Conservation (phyloP, 805 yeast genomes). For the Candida saitoana region DNA sequence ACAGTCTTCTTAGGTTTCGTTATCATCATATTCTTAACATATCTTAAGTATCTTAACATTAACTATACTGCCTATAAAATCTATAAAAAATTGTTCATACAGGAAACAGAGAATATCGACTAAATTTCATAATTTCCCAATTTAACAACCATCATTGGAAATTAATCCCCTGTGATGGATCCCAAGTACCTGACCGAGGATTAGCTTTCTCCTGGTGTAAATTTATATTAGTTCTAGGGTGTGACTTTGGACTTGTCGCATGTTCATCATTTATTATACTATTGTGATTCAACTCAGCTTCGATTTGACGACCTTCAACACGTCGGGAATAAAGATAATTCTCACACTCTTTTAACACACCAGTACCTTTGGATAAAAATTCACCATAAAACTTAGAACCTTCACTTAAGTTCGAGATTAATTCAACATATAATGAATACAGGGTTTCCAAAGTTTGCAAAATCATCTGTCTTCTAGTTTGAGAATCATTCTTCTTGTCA, state of each 20-base stretch:
- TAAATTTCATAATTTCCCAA: neutral
- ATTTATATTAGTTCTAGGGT: neutral
- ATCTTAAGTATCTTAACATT: slow-evolving; percentile 13
- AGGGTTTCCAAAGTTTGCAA: slow-evolving; percentile 51
- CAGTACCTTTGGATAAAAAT: slow-evolving; percentile 44
- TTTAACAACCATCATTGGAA: slow-evolving; percentile 4
- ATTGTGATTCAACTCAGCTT: slow-evolving; percentile 14
- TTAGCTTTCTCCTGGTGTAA: neutral
- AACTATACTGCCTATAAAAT: slow-evolving; percentile 4
- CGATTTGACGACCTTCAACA: slow-evolving; percentile 50
- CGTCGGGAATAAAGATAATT: slow-evolving; percentile 49
- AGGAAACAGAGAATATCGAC: neutral
- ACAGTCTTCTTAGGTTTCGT: slow-evolving; percentile 35
- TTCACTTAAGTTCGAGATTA: slow-evolving; percentile 56
- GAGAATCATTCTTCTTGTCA: slow-evolving; percentile 17
- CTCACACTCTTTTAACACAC: slow-evolving; percentile 46
- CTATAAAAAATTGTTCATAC: neutral
- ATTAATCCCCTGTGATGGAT: slow-evolving; percentile 14
- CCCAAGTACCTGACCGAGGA: slow-evolving; percentile 11
- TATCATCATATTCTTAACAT: slow-evolving; percentile 24
- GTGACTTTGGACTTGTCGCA: neutral
- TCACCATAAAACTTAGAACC: slow-evolving; percentile 71
- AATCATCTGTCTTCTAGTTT: slow-evolving; percentile 41
- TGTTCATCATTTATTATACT: slow-evolving; percentile 1
- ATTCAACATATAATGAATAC: slow-evolving; percentile 49